Evolutionary conservation across 192 early-diverging fungal genomes (phyloP).

Genomic region (Backusella sp.): DNA sequence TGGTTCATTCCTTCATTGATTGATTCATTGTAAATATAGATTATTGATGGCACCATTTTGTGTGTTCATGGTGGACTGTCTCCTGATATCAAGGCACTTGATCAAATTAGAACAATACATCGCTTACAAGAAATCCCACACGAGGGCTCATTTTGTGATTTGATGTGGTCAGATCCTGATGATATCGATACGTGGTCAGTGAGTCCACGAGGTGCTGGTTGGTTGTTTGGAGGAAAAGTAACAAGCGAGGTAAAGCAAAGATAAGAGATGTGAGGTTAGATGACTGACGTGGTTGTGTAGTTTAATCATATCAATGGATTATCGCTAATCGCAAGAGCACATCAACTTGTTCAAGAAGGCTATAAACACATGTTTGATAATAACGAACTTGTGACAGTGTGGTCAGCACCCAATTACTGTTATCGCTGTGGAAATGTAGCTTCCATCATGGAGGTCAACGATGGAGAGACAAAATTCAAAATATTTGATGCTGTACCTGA

Average conservation of each 20-base stretch:
- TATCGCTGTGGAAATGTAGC: conserved; percentile 98
- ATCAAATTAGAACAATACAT: conserved; percentile 94
- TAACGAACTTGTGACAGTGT: conserved; percentile 92
- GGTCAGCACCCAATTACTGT: conserved; percentile 98
- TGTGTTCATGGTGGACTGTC: conserved; percentile 95
- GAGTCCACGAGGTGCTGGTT: conserved; percentile 91
- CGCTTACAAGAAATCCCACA: conserved; percentile 94
- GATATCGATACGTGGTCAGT: conserved; percentile 92
- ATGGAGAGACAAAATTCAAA: conserved; percentile 84
- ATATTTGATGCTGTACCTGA: conserved; percentile 97
- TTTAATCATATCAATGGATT: conserved; percentile 94
- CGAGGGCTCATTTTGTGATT: conserved; percentile 92
- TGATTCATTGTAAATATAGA: conserved; percentile 43
- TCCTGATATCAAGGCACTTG: conserved; percentile 88
- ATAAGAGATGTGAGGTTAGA: background rate
- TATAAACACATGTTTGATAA: conserved; percentile 95
- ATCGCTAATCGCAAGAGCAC: conserved; percentile 88
- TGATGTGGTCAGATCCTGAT: conserved; percentile 97
- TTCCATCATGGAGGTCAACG: conserved; percentile 86
- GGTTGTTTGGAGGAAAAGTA: conserved; percentile 93
- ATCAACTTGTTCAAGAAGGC: conserved; percentile 98
- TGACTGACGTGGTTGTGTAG: conserved; percentile 30
- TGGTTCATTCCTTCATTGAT: background rate
- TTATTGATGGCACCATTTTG: conserved; percentile 89
- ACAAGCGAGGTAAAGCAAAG: conserved; percentile 73